phyloP scores from a whole-genome alignment of 495 filamentous ascomycete genomes.

The Articulospora tetracladia region DNA sequence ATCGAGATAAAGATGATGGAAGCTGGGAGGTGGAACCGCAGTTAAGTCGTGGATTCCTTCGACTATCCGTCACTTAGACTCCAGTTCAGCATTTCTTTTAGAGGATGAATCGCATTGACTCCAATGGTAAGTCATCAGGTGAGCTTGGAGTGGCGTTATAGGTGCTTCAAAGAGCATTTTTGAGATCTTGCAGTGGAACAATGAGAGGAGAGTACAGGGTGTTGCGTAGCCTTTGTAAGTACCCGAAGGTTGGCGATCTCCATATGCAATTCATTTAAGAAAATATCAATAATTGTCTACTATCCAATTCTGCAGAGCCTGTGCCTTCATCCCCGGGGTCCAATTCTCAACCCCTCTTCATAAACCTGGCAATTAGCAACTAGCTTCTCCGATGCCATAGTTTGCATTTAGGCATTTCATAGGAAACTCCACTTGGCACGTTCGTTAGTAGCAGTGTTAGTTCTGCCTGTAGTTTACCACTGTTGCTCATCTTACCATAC shows the following conservation, averaged over 20 bases:
- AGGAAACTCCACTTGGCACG: neutral
- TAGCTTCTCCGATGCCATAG: too few species aligned
- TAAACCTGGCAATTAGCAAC: neutral
- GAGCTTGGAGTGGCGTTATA: constrained; percentile 5
- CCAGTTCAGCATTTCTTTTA: constrained; percentile 5
- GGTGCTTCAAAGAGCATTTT: neutral
- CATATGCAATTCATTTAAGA: constrained; percentile 7
- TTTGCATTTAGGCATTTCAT: neutral
- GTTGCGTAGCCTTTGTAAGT: constrained; percentile 21
- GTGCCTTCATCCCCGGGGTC: too few species aligned
- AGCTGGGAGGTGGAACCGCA: constrained; percentile 13
- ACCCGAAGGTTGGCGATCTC: constrained; percentile 23
- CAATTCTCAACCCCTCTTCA: too few species aligned
- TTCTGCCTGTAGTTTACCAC: too few species aligned
- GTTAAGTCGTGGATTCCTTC: constrained; percentile 20
- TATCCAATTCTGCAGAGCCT: too few species aligned
- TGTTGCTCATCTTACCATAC: too few species aligned
- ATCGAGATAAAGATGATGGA: neutral
- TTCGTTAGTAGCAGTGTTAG: neutral
- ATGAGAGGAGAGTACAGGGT: neutral
- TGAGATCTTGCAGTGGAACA: neutral
- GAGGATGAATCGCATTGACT: neutral
- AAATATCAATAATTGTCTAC: neutral
- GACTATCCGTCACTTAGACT: constrained; percentile 15
- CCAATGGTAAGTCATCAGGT: constrained; percentile 18